A percentile compares a stretch with the other conserved stretches of the same genome.
phyloP scores from a whole-genome alignment of 1,284 basidiomycete species.

The Pseudozyma flocculosa region DNA sequence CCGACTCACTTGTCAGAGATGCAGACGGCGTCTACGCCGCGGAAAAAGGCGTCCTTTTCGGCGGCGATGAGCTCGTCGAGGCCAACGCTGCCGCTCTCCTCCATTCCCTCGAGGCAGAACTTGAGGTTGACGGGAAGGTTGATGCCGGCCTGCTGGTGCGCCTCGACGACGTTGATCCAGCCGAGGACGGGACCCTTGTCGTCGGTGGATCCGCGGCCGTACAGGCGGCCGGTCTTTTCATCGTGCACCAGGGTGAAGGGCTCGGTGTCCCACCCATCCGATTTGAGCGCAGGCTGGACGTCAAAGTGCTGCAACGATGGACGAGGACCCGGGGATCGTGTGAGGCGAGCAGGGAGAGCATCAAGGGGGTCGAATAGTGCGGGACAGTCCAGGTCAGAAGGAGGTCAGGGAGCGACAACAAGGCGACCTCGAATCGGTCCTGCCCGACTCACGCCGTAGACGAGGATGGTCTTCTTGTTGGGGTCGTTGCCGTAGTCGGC shows the following conservation, averaged over 20 bases:
- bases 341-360: no score
- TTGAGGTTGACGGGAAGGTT: conserved; percentile 90
- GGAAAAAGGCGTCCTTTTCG: conserved; percentile 82
- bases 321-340: neutral
- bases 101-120: conserved; percentile 96
- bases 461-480: conserved; percentile 80
- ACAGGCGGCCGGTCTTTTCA: conserved; percentile 70
- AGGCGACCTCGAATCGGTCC: no score
- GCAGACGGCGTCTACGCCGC: conserved; percentile 89
- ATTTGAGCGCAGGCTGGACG: conserved; percentile 64
- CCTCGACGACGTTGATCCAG: conserved; percentile 93
- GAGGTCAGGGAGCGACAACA: neutral
- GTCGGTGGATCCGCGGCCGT: conserved; percentile 69
- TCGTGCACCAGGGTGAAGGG: conserved; percentile 81
- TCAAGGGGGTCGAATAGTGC: no score
- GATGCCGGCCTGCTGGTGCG: conserved; percentile 71
- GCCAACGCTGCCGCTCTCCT: conserved; percentile 91
- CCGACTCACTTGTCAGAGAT: conserved; percentile 65
- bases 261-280: conserved; percentile 79
- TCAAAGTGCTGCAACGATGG: conserved; percentile 56
- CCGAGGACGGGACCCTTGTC: conserved; percentile 65
- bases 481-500: conserved; percentile 73
- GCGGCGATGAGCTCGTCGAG: conserved; percentile 83
- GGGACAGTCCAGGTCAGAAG: no score
- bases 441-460: conserved; percentile 69